These are phyloP conservation scores for Sisymbrium irio DNA, from an alignment of 345 rosid genomes.

Conservation along the genomic window DNA sequence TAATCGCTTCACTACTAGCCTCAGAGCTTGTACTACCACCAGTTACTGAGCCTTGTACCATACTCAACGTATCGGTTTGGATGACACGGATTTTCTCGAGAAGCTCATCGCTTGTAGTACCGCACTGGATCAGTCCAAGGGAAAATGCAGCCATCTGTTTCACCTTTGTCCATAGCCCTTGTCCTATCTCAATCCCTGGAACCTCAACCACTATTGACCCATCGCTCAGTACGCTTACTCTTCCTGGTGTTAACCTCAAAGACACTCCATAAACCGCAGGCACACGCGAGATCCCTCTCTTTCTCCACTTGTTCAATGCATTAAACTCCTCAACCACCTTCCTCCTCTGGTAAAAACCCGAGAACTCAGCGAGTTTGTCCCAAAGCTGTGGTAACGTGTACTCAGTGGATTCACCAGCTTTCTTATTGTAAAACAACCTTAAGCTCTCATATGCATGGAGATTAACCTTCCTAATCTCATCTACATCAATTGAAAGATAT, in stretches of 20 bases:
- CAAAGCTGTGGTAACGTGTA: slow-evolving; percentile 75
- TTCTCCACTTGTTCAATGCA: slow-evolving; percentile 52
- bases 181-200: slow-evolving; percentile 91
- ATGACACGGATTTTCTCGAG: slow-evolving; percentile 65
- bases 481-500: slow-evolving; percentile 68
- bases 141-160: slow-evolving; percentile 87
- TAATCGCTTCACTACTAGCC: slow-evolving; percentile 72
- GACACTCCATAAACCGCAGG: slow-evolving; percentile 53
- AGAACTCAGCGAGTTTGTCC: slow-evolving; percentile 58
- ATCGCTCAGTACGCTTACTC: slow-evolving; percentile 75
- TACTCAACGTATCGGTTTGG: slow-evolving; percentile 71
- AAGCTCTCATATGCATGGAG: slow-evolving; percentile 67
- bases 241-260: slow-evolving; percentile 60
- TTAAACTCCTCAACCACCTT: slow-evolving; percentile 60
- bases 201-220: slow-evolving; percentile 89
- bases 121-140: slow-evolving; percentile 55
- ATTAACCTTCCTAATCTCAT: slow-evolving; percentile 62
- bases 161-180: slow-evolving; percentile 95
- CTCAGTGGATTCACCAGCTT: slow-evolving; percentile 61
- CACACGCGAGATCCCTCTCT: slow-evolving; percentile 81
- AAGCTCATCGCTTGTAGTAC: slow-evolving; percentile 46
- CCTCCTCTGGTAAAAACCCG: slow-evolving; percentile 47
- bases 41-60: slow-evolving; percentile 78
- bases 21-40: slow-evolving; percentile 91
- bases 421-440: slow-evolving; percentile 40